Conservation (phyloP, 768 basidiomycete genomes). For the Rhizopogon sp. region DNA sequence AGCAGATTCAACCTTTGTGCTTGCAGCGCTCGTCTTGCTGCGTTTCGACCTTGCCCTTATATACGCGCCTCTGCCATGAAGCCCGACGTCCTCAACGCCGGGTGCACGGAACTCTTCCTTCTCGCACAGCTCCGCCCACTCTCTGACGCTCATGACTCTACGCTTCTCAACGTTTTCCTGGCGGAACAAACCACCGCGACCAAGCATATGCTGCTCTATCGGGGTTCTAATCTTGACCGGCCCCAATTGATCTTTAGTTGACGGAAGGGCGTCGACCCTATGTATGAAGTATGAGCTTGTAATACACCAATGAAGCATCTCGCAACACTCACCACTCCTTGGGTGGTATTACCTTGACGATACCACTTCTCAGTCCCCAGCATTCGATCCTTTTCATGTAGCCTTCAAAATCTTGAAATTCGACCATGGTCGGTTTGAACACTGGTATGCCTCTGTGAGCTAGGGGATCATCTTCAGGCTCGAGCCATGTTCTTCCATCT, state of each 20-base stretch:
- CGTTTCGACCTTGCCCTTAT: constrained; percentile 31
- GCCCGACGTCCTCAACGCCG: constrained; percentile 62
- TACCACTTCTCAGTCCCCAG: constrained; percentile 89
- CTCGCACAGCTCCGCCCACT: constrained; percentile 77
- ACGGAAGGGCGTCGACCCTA: constrained; percentile 71
- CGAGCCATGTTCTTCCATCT: constrained; percentile 60
- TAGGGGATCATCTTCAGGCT: constrained; percentile 75
- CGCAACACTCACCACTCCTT: constrained; percentile 73
- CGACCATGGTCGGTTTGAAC: constrained; percentile 90
- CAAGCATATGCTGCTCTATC: constrained; percentile 92
- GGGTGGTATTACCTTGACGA: constrained; percentile 95
- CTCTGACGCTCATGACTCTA: constrained; percentile 75
- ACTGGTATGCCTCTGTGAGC: constrained; percentile 92
- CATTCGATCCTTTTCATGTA: constrained; percentile 84
- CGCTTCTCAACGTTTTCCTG: constrained; percentile 90
- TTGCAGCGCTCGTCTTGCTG: constrained; percentile 38
- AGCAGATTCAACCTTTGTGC: constrained; percentile 34
- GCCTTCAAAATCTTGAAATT: constrained; percentile 87
- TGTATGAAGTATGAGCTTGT: constrained; percentile 11
- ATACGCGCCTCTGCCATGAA: constrained; percentile 40
- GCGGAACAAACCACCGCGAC: constrained; percentile 80
- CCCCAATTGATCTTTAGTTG: constrained; percentile 64
- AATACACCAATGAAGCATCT: constrained; percentile 5
- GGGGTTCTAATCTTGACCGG: constrained; percentile 79
- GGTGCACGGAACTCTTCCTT: constrained; percentile 73